Base-by-base conservation (phyloP, 2,329 filamentous ascomycete species). In the Trichophyton mentagrophytes region DNA sequence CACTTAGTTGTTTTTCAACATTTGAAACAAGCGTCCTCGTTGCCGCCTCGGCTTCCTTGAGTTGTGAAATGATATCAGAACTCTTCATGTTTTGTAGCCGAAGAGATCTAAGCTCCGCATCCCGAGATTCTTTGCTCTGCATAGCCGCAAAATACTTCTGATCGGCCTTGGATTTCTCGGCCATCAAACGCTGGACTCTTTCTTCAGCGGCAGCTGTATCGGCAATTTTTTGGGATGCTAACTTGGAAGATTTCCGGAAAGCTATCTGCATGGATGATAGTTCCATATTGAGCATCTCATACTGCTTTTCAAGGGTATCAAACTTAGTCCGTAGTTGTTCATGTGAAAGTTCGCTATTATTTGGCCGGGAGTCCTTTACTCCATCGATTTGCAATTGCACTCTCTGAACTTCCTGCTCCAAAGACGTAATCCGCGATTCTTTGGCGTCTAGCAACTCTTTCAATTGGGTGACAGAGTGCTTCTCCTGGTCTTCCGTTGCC, bases 71-170 rank as follows among this genome's bases (percentile, higher is more conserved):
- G 62, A 97, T 95, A 71, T 97, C 93, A 0, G 90, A 90, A 61
- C 89, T 95, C 75, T 95, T 95, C 56, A 83, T 81, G 69, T 92
- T 95, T 72, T 97, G 91, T 64, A 85, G 80, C 63, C 90, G 85
- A 61, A 96, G 77, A 2, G 86, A 82, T 66, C 88, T 82, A 55
- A 95, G 86, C 74, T 97, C 92, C 62, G 83, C 80, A 61, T 90
- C 87, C 58, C 90, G 82, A 51, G 88, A 86, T 69, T 97, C 92
- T 69, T 92, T 95, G 66, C 91, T 87, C 71, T 96, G 96, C 80
- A 95, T 90, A 7, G 91, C 90, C 0, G 89, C 89, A 72, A 97
- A 97, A 71, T 95, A 99, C 74, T 97, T 97, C 70, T 97, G 92
- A 69, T 99, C 93, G 1, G 92, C 92, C 74, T 96, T 97, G 65